Evolutionary conservation across 345 rosid genomes (phyloP).

Genomic region (Tarenaya hassleriana): DNA sequence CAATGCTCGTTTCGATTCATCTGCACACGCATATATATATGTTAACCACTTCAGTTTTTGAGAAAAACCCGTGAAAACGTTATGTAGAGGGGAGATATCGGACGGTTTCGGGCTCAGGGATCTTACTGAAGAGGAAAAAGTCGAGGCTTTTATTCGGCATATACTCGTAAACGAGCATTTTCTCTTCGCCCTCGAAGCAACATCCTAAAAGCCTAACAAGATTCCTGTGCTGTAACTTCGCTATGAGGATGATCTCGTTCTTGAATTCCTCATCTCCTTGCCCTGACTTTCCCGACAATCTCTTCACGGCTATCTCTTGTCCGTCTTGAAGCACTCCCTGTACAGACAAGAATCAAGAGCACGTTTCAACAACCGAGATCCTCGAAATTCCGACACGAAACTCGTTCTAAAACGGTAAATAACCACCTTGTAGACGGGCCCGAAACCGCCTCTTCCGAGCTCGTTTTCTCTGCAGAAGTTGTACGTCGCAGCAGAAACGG

Average conservation of each 20-base stretch:
- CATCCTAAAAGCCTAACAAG: conserved; percentile 70
- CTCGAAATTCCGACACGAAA: too few species aligned
- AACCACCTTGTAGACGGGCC: conserved; percentile 34
- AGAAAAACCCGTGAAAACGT: too few species aligned
- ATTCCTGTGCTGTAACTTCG: conserved; percentile 77
- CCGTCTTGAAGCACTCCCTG: conserved; percentile 61
- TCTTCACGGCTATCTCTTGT: conserved; percentile 67
- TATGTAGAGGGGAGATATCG: too few species aligned
- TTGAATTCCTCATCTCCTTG: conserved; percentile 82
- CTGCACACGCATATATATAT: too few species aligned
- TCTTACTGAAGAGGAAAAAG: conserved; percentile 64
- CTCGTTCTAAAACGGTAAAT: not conserved
- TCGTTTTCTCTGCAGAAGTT: conserved; percentile 27
- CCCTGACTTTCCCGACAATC: conserved; percentile 58
- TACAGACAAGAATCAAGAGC: not conserved
- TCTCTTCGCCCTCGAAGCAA: conserved; percentile 58
- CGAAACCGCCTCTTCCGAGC: conserved; percentile 33
- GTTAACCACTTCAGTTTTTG: too few species aligned
- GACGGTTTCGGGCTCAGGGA: too few species aligned
- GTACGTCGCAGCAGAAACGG: conserved; percentile 26
- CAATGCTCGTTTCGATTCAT: conserved; percentile 29
- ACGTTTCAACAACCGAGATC: too few species aligned
- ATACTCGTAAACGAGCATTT: conserved; percentile 78
- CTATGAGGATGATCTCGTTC: conserved; percentile 73
- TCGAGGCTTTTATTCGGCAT: conserved; percentile 76